A percentile compares a stretch with the other conserved stretches of the same genome.
These are phyloP conservation scores for Pseudohalonectria lignicola DNA, from an alignment of 2,329 filamentous ascomycete genomes.

Conservation along the genomic window DNA sequence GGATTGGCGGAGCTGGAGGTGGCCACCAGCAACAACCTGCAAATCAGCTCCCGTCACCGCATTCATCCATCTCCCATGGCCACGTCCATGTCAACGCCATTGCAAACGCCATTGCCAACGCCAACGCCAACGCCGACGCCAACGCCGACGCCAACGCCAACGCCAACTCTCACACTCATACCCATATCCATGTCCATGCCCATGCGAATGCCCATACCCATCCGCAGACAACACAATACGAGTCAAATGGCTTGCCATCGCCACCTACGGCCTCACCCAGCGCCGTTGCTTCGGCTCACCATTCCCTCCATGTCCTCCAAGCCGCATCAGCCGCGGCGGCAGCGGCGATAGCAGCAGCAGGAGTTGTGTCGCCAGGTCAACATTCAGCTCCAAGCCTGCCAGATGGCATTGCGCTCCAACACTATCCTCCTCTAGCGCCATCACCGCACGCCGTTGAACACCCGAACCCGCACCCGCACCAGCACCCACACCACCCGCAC, in stretches of 20 bases:
- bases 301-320: neutral
- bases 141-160: neutral
- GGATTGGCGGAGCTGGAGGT: neutral
- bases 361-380: neutral
- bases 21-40: neutral
- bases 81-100: no score
- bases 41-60: neutral
- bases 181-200: neutral
- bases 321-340: neutral
- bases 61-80: no score
- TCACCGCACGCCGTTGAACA: neutral
- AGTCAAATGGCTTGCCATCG: neutral
- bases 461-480: neutral
- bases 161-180: neutral
- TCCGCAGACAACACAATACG: neutral
- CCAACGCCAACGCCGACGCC: neutral
- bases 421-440: neutral
- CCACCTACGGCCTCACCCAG: neutral
- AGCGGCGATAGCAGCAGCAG: neutral
- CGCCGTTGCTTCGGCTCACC: slow-evolving; percentile 1
- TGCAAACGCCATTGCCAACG: neutral
- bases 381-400: neutral
- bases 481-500: slow-evolving; percentile 1
- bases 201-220: neutral
- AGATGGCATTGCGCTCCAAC: neutral